Evolutionary conservation across 208 protist species (phyloP), one percentile per base, ranked within the genome.

Genomic region (Acanthamoeba pearcei): DNA sequence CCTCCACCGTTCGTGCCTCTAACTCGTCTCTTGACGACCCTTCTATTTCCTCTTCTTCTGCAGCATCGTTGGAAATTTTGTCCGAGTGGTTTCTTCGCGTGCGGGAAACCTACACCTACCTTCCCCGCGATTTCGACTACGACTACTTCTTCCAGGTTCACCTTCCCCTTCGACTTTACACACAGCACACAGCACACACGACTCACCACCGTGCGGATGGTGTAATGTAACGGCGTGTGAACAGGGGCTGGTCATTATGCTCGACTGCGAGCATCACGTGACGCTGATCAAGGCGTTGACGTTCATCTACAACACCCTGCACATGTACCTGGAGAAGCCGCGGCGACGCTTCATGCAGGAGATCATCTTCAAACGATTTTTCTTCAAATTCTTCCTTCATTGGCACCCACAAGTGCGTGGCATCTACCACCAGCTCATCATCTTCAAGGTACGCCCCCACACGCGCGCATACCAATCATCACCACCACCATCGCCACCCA

Each of bases 381-480:
- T 92, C 86, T 92, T 92, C 64, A 92, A 92, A 15, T 92, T 92
- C 62, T 92, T 92, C 57, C 62, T 66, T 92, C 86, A 92, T n/a
- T 92, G 86, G 86, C 32, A 92, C 27, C 51, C 86, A 22, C 57
- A 92, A 74, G 49, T 92, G 19, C 32, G 86, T 5, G 55, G 42
- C 17, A 51, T 92, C 86, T 92, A 76, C 49, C 86, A 92, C n/a
- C 86, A 74, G 38, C 35, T 92, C 38, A 42, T 92, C 38, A 46
- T 92, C 35, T 92, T 92, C 49, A 92, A 92, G 86, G 86, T 68
- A 10, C 17, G 24, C 24, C 62, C 62, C 62, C 27, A 5, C 27
- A 8, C n/a, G n/a, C n/a, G n/a, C n/a, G n/a, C n/a, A n/a, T n/a
- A n/a, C n/a, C n/a, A n/a, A n/a, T 5, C 60, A 1, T 1, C 38